Base-by-base conservation (phyloP, 805 yeast species). In the Yarrowia divulgata region DNA sequence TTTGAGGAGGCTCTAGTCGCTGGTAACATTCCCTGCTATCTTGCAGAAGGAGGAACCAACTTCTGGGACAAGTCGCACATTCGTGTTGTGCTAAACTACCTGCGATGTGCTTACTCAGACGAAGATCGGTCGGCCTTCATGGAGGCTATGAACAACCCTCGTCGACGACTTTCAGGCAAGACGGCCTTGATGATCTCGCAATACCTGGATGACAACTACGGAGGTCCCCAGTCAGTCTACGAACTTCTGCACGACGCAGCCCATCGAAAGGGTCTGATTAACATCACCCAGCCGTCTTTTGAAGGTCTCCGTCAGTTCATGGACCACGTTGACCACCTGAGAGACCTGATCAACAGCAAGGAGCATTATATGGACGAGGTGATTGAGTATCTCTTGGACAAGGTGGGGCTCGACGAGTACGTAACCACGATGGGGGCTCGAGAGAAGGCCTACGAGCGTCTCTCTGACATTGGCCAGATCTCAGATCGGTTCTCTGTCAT, bases 1-100 rank as follows among this genome's bases (percentile, higher is more conserved):
- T 79, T 93, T 9, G 97, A 93, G 74, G 84, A 83, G 40, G 89
- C 86, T 19, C 78, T 94, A 6, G 13, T 37, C 8, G 37, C 57
- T n/a, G 46, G 78, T 2, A 80, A 84, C 4, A 83, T 93, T 1
- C 93, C 95, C 0, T 90, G 90, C 73, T 78, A 79, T 9, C 83
- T 93, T 70, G 81, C 90, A 0, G 88, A 63, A n/a, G 55, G 88
- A 67, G 97, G 97, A 0, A 82, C 81, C 54, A 88, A 92, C 1
- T 90, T 92, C 74, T 91, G 96, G 94, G 91, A 90, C 49, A 77
- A 89, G 49, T 85, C 85, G 69, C 97, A 91, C 74, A 87, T 91
- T 16, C 80, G 82, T 29, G 78, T 85, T 0, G 82, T 90, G 69
- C 71, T 92, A 52, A 90, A 89, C 74, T 87, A 88, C 72, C 75